Conservation (phyloP, 345 rosid species). For the Pistacia vera region DNA sequence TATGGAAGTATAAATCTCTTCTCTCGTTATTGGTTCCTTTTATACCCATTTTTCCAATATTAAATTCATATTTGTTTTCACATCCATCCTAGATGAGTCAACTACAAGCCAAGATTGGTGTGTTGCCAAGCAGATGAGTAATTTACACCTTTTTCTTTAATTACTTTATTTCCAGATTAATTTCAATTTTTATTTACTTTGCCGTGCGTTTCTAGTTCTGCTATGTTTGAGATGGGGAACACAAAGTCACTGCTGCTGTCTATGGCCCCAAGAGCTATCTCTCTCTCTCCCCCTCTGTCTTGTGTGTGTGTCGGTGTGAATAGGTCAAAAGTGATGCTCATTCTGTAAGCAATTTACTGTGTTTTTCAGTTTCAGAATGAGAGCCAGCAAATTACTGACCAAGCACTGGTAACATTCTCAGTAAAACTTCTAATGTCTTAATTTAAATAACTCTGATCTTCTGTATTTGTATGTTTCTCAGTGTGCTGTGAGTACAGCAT, state of each 20-base stretch:
- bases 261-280: slow-evolving; percentile 90
- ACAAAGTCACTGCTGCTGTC: slow-evolving; percentile 96
- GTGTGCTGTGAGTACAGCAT: too few species aligned
- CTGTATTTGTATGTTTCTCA: too few species aligned
- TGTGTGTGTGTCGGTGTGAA: not conserved
- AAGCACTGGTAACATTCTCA: too few species aligned
- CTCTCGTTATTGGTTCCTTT: too few species aligned
- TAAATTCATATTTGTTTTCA: not conserved
- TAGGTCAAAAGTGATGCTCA: not conserved
- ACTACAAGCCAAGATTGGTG: slow-evolving; percentile 82
- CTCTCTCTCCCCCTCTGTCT: not conserved
- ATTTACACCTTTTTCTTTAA: not conserved
- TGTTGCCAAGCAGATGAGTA: slow-evolving; percentile 84
- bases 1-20: too few species aligned
- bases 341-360: not conserved
- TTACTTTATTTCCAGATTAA: not conserved
- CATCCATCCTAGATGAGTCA: slow-evolving; percentile 82
- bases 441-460: too few species aligned
- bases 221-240: slow-evolving; percentile 94
- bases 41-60: not conserved
- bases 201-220: slow-evolving; percentile 50
- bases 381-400: slow-evolving; percentile 71
- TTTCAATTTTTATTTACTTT: not conserved
- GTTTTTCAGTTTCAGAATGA: slow-evolving; percentile 67
- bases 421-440: too few species aligned